Base-by-base conservation (phyloP, 345 rosid species). In the Moricandia arvensis region DNA sequence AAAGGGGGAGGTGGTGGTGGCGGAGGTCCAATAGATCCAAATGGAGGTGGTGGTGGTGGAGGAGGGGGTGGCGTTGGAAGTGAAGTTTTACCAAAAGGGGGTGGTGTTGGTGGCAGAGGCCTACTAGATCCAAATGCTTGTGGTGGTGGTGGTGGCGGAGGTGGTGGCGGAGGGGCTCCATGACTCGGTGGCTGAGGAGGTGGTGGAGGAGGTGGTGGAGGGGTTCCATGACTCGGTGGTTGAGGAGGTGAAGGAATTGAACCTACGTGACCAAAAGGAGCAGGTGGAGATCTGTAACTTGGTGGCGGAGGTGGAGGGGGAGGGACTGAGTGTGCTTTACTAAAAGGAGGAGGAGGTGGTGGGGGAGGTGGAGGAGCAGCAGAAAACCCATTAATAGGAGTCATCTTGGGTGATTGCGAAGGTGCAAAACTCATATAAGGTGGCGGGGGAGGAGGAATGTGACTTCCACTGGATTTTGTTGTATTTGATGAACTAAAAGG, bases 111-210 rank as follows among this genome's bases (percentile, higher is more conserved):
- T 7, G 81, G 83, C 0, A 76, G 84, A 15, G 82, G 10, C 1
- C 41, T 8, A 35, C 11, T 15, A 1, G 35, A 31, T 31, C n/a
- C 2, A 31, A 43, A 80, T 1, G 80, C 79, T 24, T 81, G 80
- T 0, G 87, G 83, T 0, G 85, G 83, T 0, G 85, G 83, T 2
- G 83, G 80, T 3, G 86, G 85, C 0, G 83, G 82, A 7, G 85
- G 72, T 31, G 88, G 85, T 13, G 79, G 86, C 5, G 88, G 74
- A n/a, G 85, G 73, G 8, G 67, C 55, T 63, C 77, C 83, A 68
- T 2, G 49, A 13, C 59, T 41, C 6, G 73, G 21, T 12, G 79
- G 80, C 0, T 76, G 82, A 0, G 82, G 86, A 0, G 78, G 79
- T 1, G 24, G 24, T 21, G 24, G 82, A 0, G 82, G 86, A 0